Evolutionary conservation across 2,329 filamentous ascomycete species (phyloP), one percentile per base, ranked within the genome.

Genomic region (Ophiostoma montium): DNA sequence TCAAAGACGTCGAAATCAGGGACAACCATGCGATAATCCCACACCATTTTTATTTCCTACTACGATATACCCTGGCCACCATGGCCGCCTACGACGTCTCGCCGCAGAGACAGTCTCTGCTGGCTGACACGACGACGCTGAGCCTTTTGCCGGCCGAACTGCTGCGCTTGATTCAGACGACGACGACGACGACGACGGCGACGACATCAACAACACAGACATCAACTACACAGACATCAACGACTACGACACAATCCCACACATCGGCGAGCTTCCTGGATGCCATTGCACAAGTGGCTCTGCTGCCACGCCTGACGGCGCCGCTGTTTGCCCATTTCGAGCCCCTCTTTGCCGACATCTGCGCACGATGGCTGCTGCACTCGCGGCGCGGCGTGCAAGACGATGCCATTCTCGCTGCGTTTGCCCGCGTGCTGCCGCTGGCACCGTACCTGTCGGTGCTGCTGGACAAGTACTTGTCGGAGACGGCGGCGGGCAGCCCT

Each of bases 351-450:
- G 78, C 86, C 57, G 89, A 95, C 64, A 71, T 94, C 46, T 86
- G 84, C 64, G 84, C 87, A 53, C 73, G 84, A 69, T 94, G 87
- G 87, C 70, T 84, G 41, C 69, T 71, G 59, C 63, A 68, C 61
- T 58, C 67, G 27, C 63, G 64, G 27, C 64, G 61, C 38, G 60
- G 63, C 54, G 57, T 55, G 49, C 62, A 58, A 56, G 64, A 65
- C 57, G 64, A 63, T 57, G 63, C 58, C 49, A 65, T 82, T 47
- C 73, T 90, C 54, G 74, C 81, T 50, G 82, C 85, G 31, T 84
- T 95, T 67, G 83, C 85, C 53, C 76, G 84, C 59, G 73, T 95
- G 54, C 64, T 95, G 57, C 86, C 87, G 16, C 82, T 92, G 69
- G 84, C 85, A 56, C 84, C 87, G 46, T 79, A 90, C 61, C 71